phyloP scores from a whole-genome alignment of 495 filamentous ascomycete genomes.

The Tuber umbilicatum region DNA sequence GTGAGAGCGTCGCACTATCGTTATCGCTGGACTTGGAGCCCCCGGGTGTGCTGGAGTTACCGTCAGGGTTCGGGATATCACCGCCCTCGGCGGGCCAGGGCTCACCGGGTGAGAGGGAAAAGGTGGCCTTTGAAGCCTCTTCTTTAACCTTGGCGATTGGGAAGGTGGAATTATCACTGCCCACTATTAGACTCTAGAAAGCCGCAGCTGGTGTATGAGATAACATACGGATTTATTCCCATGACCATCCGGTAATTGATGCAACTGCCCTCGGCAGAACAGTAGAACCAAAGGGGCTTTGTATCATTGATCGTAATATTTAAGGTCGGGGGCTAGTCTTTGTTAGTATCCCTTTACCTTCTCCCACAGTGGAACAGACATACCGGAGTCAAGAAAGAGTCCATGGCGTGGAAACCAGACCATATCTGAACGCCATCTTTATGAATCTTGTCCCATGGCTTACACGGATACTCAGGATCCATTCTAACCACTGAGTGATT shows the following conservation, averaged over 20 bases:
- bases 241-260: slow-evolving; percentile 45
- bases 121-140: slow-evolving; percentile 39
- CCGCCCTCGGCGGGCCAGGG: slow-evolving; percentile 40
- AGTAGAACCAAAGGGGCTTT: slow-evolving; percentile 50
- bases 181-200: slow-evolving; percentile 7
- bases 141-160: slow-evolving; percentile 39
- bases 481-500: slow-evolving; percentile 51
- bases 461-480: slow-evolving; percentile 47
- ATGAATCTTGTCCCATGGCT: slow-evolving; percentile 46
- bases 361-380: neutral
- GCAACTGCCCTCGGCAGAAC: slow-evolving; percentile 46
- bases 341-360: slow-evolving; percentile 2
- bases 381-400: slow-evolving; percentile 34
- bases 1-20: slow-evolving; percentile 34
- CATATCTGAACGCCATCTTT: slow-evolving; percentile 42
- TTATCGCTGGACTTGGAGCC: neutral
- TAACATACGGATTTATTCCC: slow-evolving; percentile 46
- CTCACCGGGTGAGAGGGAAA: slow-evolving; percentile 46
- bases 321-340: slow-evolving; percentile 44
- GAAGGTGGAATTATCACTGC: slow-evolving; percentile 33
- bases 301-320: slow-evolving; percentile 46
- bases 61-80: neutral
- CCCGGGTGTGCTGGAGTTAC: slow-evolving; percentile 2
- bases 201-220: neutral
- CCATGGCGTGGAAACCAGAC: slow-evolving; percentile 42